A percentile compares a stretch with the other conserved stretches of the same genome.
These are phyloP conservation scores for Dictyophora rubrovolvata DNA, from an alignment of 768 basidiomycete genomes.

Conservation along the genomic window DNA sequence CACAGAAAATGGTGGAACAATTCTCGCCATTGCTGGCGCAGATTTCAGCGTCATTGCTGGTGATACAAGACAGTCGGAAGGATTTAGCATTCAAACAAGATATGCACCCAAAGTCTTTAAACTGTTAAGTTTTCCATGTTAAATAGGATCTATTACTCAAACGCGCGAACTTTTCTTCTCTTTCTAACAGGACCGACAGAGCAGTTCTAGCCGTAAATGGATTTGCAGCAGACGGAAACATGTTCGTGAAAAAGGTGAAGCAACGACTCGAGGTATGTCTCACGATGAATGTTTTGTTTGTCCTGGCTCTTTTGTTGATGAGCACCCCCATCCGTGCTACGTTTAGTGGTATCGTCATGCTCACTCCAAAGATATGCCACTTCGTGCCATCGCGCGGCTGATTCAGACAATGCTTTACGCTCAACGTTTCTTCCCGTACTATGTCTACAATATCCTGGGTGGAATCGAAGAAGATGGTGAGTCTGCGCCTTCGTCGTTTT, in stretches of 20 bases:
- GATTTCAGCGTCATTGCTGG: conserved; percentile 94
- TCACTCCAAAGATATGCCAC: conserved; percentile 92
- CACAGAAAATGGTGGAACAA: conserved; percentile 92
- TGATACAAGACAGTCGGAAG: conserved; percentile 93
- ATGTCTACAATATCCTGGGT: conserved; percentile 92
- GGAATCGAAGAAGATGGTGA: conserved; percentile 94
- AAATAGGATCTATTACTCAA: neutral
- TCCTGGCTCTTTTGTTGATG: neutral
- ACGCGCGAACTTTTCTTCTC: conserved; percentile 7
- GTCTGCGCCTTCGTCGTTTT: conserved; percentile 20
- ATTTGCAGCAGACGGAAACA: conserved; percentile 94
- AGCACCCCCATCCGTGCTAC: neutral
- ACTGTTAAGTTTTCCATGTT: conserved; percentile 46
- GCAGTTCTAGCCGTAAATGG: conserved; percentile 94
- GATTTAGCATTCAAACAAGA: conserved; percentile 96
- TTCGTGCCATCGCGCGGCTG: conserved; percentile 91
- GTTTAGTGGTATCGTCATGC: conserved; percentile 93
- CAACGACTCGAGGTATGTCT: conserved; percentile 79
- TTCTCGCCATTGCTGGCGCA: conserved; percentile 88
- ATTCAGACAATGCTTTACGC: conserved; percentile 99
- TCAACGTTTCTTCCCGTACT: conserved; percentile 96
- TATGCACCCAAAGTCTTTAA: conserved; percentile 94
- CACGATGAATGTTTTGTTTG: neutral
- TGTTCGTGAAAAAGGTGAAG: conserved; percentile 93
- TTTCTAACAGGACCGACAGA: conserved; percentile 87